Evolutionary conservation across 2,329 filamentous ascomycete genomes (phyloP).

Genomic region (Fusarium coicis): DNA sequence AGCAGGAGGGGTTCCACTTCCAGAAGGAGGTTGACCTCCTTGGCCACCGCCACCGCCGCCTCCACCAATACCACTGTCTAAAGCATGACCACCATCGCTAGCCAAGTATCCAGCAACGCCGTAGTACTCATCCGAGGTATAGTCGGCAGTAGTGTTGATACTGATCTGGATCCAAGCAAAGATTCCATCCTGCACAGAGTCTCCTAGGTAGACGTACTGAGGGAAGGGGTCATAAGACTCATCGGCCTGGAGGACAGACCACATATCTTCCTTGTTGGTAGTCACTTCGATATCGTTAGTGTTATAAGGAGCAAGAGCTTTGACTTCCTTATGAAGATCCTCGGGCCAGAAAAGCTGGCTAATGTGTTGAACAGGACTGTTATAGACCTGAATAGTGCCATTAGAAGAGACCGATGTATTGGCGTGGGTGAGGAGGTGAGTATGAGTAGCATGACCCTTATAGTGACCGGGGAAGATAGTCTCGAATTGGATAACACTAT

Average conservation of each 20-base stretch:
- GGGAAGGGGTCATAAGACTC: constrained; percentile 17
- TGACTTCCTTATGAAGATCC: background rate
- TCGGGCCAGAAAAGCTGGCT: constrained; percentile 18
- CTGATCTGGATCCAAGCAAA: constrained; percentile 17
- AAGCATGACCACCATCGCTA: background rate
- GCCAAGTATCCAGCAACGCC: constrained; percentile 11
- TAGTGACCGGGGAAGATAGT: constrained; percentile 12
- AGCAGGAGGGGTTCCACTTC: constrained; percentile 1
- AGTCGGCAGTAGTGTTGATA: background rate
- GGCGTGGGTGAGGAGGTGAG: constrained; percentile 1
- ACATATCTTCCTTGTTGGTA: constrained; percentile 10
- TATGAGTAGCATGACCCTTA: background rate
- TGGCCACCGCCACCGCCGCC: background rate
- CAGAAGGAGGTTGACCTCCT: background rate
- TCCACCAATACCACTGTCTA: constrained; percentile 12
- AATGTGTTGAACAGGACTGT: constrained; percentile 11
- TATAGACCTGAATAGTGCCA: constrained; percentile 10
- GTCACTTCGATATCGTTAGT: constrained; percentile 1
- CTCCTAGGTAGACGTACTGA: constrained; percentile 7
- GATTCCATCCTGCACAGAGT: constrained; percentile 8
- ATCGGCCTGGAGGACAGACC: constrained; percentile 2
- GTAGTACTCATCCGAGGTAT: background rate
- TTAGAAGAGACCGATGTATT: constrained; percentile 7
- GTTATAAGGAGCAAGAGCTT: background rate
- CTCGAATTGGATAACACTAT: constrained; percentile 9